Evolutionary conservation across 2,329 filamentous ascomycete genomes (phyloP).

Genomic region (Xylaria sp.): DNA sequence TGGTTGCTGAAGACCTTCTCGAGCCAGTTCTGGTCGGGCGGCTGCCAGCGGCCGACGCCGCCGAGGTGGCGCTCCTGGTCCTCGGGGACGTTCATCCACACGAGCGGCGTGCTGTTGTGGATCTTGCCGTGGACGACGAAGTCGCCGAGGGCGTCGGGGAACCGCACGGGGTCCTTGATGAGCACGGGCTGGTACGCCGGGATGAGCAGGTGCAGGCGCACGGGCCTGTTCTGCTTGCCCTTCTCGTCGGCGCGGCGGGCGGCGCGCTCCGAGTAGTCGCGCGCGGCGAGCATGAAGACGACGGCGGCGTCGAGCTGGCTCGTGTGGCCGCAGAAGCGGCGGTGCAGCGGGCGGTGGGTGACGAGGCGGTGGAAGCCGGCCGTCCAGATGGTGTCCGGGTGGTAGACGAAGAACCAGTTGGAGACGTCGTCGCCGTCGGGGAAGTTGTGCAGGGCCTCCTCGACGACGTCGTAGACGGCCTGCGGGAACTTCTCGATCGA

Average conservation of each 20-base stretch:
- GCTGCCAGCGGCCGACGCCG: conserved; percentile 40
- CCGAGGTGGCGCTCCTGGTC: conserved; percentile 38
- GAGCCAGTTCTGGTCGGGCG: conserved; percentile 33
- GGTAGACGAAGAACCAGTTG: conserved; percentile 47
- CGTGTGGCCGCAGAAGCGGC: conserved; percentile 44
- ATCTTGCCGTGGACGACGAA: conserved; percentile 44
- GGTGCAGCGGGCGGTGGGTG: conserved; percentile 38
- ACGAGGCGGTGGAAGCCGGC: conserved; percentile 44
- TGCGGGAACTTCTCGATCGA: too few relatives aligned
- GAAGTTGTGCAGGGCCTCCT: too few relatives aligned
- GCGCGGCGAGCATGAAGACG: conserved; percentile 43
- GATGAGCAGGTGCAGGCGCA: conserved; percentile 42
- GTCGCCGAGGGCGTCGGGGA: conserved; percentile 42
- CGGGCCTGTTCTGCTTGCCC: conserved; percentile 27
- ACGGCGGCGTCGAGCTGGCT: conserved; percentile 46
- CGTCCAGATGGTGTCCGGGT: conserved; percentile 47
- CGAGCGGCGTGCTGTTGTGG: conserved; percentile 42
- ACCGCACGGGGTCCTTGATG: conserved; percentile 40
- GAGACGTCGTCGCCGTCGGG: too few relatives aligned
- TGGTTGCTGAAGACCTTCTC: too few relatives aligned
- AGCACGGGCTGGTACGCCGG: conserved; percentile 45
- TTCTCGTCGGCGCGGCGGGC: conserved; percentile 28
- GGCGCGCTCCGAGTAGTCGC: conserved; percentile 32
- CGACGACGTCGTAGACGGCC: too few relatives aligned
- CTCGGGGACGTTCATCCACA: conserved; percentile 43